Evolutionary conservation across 2,329 filamentous ascomycete genomes (phyloP), one percentile per base, ranked within the genome.

Genomic region (Penicillium sp.): DNA sequence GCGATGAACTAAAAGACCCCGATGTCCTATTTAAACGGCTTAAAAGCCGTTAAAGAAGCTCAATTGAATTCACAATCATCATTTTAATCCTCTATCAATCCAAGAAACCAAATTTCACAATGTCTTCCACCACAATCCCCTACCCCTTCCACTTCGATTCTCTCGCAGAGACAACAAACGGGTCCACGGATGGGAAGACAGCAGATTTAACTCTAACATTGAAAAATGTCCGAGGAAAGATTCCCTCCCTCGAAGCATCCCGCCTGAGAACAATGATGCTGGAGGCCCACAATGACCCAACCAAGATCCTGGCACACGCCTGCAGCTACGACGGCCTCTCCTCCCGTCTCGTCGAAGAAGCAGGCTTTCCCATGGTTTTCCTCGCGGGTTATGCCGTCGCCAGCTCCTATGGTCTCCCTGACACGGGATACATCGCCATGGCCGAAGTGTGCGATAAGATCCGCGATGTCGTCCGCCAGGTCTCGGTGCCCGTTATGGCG

Each of bases 371-470:
- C 0, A 67, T 80, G 48, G 59, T 80, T 10, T 81, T 81, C 54
- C 66, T 81, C 0, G 72, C 77, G 0, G 78, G 78, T 0, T 81
- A 77, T 57, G 66, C 77, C 0, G 74, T 80, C 13, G 68, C 79
- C 0, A 74, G 70, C 17, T 63, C 75, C 0, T 73, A 75, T 50
- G 76, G 77, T 1, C 67, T 81, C 0, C 79, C 79, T 0, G 79
- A 81, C 59, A 79, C 80, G 0, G 79, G 79, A 1, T 82, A 81
- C 49, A 81, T 81, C 53, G 78, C 79, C 2, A 76, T 81, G 61
- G 69, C 73, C 9, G 79, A 81, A 58, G 75, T 81, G 68, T 78
- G 73, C 45, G 70, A 72, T 15, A 79, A 79, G 62, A 76, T 81
- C 45, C 75, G 79, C 52, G 78, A 81, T 57, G 69, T 69, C 0